Conservation (phyloP, 768 basidiomycete species). For the Lepiota brunneoincarnata region DNA sequence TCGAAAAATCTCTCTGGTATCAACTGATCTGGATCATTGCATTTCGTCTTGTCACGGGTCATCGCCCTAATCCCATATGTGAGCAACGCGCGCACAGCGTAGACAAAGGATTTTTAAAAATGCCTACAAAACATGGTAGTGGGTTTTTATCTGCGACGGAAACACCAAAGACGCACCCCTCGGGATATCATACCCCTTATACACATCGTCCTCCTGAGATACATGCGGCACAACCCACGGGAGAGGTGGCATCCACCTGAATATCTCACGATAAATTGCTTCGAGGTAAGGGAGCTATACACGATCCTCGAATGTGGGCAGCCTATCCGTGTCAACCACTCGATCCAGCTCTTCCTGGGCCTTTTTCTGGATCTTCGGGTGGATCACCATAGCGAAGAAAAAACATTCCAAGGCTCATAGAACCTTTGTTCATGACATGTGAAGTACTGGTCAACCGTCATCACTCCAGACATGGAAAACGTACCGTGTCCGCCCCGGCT, state of each 20-base stretch:
- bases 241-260: slow-evolving; percentile 16
- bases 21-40: slow-evolving; percentile 30
- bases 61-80: slow-evolving; percentile 26
- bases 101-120: slow-evolving; percentile 5
- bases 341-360: too few species aligned
- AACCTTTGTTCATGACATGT: slow-evolving; percentile 14
- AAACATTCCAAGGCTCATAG: slow-evolving; percentile 17
- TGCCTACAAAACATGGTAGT: not conserved
- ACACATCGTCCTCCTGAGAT: slow-evolving; percentile 21
- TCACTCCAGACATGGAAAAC: not conserved
- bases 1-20: slow-evolving; percentile 30
- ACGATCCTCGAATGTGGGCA: slow-evolving; percentile 24
- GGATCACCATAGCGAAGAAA: slow-evolving; percentile 24
- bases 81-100: not conserved
- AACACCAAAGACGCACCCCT: not conserved
- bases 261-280: slow-evolving; percentile 14
- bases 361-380: slow-evolving; percentile 31
- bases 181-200: slow-evolving; percentile 23
- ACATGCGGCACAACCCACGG: slow-evolving; percentile 20
- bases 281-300: slow-evolving; percentile 20
- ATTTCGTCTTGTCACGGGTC: slow-evolving; percentile 26
- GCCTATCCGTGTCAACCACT: slow-evolving; percentile 22
- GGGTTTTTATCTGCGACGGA: not conserved
- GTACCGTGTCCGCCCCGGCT: slow-evolving; percentile 18
- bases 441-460: not conserved